These are phyloP conservation scores for Scheffersomyces stipitis DNA, from an alignment of 805 yeast genomes.

Conservation along the genomic window DNA sequence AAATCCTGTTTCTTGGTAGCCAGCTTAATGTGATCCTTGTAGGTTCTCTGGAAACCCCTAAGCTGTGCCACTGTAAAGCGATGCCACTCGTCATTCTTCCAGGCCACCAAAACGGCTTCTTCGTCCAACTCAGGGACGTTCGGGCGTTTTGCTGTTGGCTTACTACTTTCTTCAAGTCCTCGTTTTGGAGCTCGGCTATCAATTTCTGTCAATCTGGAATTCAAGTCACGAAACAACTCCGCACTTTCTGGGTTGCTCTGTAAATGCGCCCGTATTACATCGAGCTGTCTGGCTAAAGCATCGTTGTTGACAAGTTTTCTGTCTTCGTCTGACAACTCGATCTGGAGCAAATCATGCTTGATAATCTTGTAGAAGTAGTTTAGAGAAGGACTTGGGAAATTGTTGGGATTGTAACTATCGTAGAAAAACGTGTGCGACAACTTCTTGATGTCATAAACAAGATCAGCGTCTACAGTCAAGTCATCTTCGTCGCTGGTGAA, in stretches of 20 bases:
- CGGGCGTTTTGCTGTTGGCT: constrained; percentile 27
- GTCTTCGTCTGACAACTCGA: constrained; percentile 16
- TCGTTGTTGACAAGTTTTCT: constrained; percentile 19
- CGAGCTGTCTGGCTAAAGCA: constrained; percentile 13
- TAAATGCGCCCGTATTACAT: constrained; percentile 10
- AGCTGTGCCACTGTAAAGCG: constrained; percentile 45
- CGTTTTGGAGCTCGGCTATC: constrained; percentile 9
- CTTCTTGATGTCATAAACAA: constrained; percentile 20
- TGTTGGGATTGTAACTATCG: constrained; percentile 52
- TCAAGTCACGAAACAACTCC: constrained; percentile 10
- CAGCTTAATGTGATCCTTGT: constrained; percentile 30
- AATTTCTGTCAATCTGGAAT: constrained; percentile 9
- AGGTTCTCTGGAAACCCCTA: constrained; percentile 34
- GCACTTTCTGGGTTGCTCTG: constrained; percentile 4
- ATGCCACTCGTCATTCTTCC: constrained; percentile 36
- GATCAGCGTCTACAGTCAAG: constrained; percentile 12
- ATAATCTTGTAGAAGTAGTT: constrained; percentile 65
- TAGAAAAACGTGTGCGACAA: constrained; percentile 42
- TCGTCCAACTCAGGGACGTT: constrained; percentile 29
- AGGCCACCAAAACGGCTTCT: constrained; percentile 40
- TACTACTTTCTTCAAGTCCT: constrained; percentile 23
- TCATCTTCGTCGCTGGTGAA: constrained; percentile 14
- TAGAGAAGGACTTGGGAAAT: constrained; percentile 64
- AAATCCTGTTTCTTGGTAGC: constrained; percentile 45
- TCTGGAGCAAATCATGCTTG: constrained; percentile 64